Percentiles rank a stretch among this genome's conserved stretches.
Evolutionary conservation across 345 rosid species (phyloP).

Genomic region (Mallotus nudiflorus): DNA sequence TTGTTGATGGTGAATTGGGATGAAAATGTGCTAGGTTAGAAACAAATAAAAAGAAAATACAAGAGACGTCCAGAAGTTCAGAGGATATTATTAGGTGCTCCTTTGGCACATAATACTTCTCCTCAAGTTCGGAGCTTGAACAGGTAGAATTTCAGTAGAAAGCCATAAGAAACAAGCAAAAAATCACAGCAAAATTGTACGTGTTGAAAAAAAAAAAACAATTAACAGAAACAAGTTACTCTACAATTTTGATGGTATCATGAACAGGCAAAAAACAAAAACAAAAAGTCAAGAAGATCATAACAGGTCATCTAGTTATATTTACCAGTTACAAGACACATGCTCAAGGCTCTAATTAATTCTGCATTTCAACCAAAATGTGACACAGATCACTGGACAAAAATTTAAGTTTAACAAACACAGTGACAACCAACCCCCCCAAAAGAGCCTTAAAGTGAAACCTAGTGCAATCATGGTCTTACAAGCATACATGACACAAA

Average conservation of each 20-base stretch:
- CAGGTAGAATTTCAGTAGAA: not conserved
- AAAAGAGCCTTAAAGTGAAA: not conserved
- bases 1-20: no score
- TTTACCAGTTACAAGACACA: not conserved
- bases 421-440: not conserved
- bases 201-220: no score
- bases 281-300: not conserved
- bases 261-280: not conserved
- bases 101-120: not conserved
- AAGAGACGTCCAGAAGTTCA: not conserved
- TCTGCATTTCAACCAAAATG: not conserved
- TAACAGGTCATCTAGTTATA: not conserved
- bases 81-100: not conserved
- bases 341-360: not conserved
- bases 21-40: no score
- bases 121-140: not conserved
- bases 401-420: not conserved
- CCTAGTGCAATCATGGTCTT: not conserved
- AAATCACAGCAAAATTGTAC: no score
- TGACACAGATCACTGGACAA: not conserved
- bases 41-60: not conserved
- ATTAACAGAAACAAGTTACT: not conserved
- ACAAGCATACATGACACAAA: not conserved
- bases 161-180: not conserved
- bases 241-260: not conserved